Conservation (phyloP, 305 asterid species). For the Fraxinus sp. region DNA sequence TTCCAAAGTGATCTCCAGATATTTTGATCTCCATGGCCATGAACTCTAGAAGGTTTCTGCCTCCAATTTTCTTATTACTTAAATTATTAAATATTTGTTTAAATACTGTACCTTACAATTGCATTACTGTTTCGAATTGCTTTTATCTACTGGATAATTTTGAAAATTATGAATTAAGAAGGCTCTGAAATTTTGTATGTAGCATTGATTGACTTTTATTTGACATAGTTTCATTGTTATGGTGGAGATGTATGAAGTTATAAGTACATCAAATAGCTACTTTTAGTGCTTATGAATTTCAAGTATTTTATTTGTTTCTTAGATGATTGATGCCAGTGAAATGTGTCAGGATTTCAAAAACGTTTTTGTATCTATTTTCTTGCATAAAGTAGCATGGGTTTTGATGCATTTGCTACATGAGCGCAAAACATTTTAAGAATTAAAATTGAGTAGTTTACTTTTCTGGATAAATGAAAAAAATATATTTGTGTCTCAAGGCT, state of each 20-base stretch:
- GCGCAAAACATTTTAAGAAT: neutral
- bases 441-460: neutral
- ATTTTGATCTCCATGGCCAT: constrained; percentile 26
- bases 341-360: neutral
- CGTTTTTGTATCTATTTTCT: neutral
- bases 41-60: constrained; percentile 50
- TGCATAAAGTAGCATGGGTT: neutral
- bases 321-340: neutral
- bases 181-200: neutral
- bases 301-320: neutral
- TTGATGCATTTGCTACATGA: neutral
- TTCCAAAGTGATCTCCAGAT: neutral
- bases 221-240: neutral
- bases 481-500: neutral
- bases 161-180: neutral
- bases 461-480: neutral
- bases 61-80: neutral
- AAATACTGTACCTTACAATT: neutral
- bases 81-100: neutral
- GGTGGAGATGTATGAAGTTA: neutral
- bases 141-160: neutral
- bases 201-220: neutral
- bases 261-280: neutral
- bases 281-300: neutral
- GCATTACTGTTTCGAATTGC: neutral